phyloP scores from a whole-genome alignment of 1,139 yeast genomes.

The Pneumocystis carinii region DNA sequence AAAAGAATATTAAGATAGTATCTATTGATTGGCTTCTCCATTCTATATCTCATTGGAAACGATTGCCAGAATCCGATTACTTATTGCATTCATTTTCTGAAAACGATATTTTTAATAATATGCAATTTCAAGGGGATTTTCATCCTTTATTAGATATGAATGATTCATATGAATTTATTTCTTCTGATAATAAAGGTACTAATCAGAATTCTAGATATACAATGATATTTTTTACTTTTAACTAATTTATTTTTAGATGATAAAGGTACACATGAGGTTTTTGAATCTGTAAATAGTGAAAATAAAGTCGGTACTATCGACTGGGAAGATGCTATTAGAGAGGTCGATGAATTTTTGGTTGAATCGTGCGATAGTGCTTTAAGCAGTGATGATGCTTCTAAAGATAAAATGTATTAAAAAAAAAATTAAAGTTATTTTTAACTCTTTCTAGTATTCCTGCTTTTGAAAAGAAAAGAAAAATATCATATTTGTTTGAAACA shows the following conservation, averaged over 20 bases:
- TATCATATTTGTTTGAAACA: slow-evolving; percentile 17
- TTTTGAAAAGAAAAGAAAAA: slow-evolving; percentile 28
- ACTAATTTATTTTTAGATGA: neutral
- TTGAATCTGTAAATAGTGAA: neutral
- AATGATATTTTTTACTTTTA: neutral
- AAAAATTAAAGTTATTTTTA: slow-evolving; percentile 18
- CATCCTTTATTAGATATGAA: neutral
- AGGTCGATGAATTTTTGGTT: neutral
- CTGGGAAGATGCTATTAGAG: slow-evolving; percentile 1
- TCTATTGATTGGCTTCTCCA: slow-evolving; percentile 86
- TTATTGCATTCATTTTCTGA: slow-evolving; percentile 26
- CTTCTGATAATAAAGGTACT: neutral
- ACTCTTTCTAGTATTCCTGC: slow-evolving; percentile 14
- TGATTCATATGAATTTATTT: neutral
- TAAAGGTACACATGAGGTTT: neutral
- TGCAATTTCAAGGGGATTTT: neutral
- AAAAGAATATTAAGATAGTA: slow-evolving; percentile 48
- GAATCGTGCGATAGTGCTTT: slow-evolving; percentile 2
- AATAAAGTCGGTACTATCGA: neutral
- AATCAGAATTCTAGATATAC: neutral
- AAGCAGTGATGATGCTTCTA: slow-evolving; percentile 14
- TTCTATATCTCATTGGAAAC: slow-evolving; percentile 65
- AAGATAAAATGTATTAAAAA: slow-evolving; percentile 7
- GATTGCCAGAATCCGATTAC: slow-evolving; percentile 49
- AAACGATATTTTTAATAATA: slow-evolving; percentile 7